Base-by-base conservation (phyloP, 345 rosid genomes). In the Populus tremula region DNA sequence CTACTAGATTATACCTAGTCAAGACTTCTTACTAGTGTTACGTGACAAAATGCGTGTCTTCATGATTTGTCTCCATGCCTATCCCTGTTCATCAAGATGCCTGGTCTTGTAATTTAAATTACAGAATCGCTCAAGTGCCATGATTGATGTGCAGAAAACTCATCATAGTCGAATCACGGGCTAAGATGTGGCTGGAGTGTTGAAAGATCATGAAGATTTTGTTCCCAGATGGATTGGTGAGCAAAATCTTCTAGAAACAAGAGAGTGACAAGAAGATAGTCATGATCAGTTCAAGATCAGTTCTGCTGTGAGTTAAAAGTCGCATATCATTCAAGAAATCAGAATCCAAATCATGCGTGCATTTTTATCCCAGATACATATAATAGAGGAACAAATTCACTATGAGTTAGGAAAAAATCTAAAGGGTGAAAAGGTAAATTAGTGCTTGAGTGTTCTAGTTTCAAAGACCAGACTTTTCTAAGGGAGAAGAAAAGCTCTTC, bases 41-140 rank as follows among this genome's bases (percentile, higher is more conserved):
- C 16, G 35, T 63, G 35, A 63, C 67, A 63, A 27, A 31, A 27
- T 63, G 1, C 27, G 67, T 8, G 18, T 53, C 36, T 63, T 63
- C 17, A n/a, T 63, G 59, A 20, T 12, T 27, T 63, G 67, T 63
- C 29, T 27, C 3, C 25, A 63, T 50, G 59, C 59, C n/a, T 20
- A 5, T 50, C 79, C 79, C 66, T 50, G 64, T 39, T 31, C 63
- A 76, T 49, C 14, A 50, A 20, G 2, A 71, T 71, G 61, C 6
- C 5, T 43, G 14, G 8, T 50, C 39, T 45, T 39, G 41, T 36
- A 36, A 67, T 67, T 31, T 1, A 61, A 61, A 61, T 7, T n/a
- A n/a, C 5, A 61, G 65, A 45, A 10, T 45, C 50, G 17, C 13
- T 45, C 50, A 13, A 23, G 29, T 61, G 11, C 65, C 65, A 61